A percentile compares a stretch with the other conserved stretches of the same genome.
These are phyloP conservation scores for Henckelia pumila DNA, from an alignment of 257 asterid genomes.

Conservation along the genomic window DNA sequence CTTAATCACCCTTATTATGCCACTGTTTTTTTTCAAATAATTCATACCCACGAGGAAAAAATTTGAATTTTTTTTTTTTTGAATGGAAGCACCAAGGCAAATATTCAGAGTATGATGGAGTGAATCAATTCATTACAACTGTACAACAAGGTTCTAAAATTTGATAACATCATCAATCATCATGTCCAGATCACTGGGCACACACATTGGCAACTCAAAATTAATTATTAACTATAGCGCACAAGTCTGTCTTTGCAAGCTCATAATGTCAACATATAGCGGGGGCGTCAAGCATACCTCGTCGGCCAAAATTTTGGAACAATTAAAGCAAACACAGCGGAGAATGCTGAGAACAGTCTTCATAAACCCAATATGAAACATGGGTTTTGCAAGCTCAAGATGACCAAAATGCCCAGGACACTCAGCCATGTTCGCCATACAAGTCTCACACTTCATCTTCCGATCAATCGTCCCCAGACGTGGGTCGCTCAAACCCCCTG, in stretches of 20 bases:
- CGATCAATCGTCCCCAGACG: constrained; percentile 92
- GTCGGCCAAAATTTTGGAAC: constrained; percentile 90
- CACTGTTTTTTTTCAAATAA: no score
- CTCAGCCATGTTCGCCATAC: constrained; percentile 98
- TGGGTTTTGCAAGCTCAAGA: constrained; percentile 96
- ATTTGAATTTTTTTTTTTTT: no score
- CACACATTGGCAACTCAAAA: neutral
- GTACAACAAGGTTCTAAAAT: no score
- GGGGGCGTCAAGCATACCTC: constrained; percentile 52
- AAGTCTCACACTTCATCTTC: constrained; percentile 94
- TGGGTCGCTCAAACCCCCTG: constrained; percentile 86
- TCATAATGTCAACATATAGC: neutral
- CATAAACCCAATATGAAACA: constrained; percentile 95
- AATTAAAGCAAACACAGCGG: constrained; percentile 92
- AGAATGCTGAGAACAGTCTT: constrained; percentile 84
- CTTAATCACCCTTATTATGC: no score
- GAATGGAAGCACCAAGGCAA: no score
- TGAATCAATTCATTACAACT: no score
- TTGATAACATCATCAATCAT: no score
- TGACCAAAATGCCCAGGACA: constrained; percentile 99
- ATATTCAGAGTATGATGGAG: no score
- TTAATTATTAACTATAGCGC: no score
- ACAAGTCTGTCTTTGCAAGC: neutral
- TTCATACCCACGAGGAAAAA: no score
- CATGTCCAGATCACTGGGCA: neutral